These are phyloP conservation scores for Botryotinia calthae DNA, from an alignment of 2,329 filamentous ascomycete genomes.

Conservation along the genomic window DNA sequence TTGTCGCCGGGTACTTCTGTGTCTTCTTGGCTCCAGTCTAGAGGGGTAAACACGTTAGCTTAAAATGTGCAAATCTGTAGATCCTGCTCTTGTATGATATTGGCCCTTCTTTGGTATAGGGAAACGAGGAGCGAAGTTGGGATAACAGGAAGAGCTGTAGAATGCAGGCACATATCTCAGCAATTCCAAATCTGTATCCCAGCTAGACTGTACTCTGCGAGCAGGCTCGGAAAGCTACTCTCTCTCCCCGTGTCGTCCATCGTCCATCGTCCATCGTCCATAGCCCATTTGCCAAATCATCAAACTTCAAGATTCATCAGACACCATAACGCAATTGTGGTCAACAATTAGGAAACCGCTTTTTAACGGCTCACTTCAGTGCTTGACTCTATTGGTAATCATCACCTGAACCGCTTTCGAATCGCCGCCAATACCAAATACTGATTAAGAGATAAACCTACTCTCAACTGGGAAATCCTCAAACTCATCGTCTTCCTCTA, in stretches of 20 bases:
- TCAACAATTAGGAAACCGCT: neutral
- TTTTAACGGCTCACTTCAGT: neutral
- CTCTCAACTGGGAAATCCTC: slow-evolving; percentile 98
- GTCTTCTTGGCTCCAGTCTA: slow-evolving; percentile 92
- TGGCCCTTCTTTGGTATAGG: neutral
- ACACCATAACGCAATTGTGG: neutral
- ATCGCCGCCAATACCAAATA: slow-evolving; percentile 15
- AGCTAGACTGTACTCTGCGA: too few relatives aligned
- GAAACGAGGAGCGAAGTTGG: neutral
- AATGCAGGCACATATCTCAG: neutral
- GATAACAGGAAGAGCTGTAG: neutral
- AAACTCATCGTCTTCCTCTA: slow-evolving; percentile 98
- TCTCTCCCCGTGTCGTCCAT: neutral
- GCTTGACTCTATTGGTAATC: neutral
- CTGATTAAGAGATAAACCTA: slow-evolving; percentile 43
- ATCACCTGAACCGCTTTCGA: neutral
- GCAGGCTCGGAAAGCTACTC: neutral
- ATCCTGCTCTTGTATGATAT: neutral
- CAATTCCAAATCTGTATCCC: neutral
- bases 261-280: neutral
- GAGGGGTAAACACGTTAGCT: slow-evolving; percentile 21
- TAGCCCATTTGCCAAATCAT: neutral
- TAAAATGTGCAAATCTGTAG: neutral
- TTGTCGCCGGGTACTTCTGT: slow-evolving; percentile 75
- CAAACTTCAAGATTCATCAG: neutral